Evolutionary conservation across 75 land plant species (phyloP), one percentile per base, ranked within the genome.

Genomic region (Pinus tabuliformis): DNA sequence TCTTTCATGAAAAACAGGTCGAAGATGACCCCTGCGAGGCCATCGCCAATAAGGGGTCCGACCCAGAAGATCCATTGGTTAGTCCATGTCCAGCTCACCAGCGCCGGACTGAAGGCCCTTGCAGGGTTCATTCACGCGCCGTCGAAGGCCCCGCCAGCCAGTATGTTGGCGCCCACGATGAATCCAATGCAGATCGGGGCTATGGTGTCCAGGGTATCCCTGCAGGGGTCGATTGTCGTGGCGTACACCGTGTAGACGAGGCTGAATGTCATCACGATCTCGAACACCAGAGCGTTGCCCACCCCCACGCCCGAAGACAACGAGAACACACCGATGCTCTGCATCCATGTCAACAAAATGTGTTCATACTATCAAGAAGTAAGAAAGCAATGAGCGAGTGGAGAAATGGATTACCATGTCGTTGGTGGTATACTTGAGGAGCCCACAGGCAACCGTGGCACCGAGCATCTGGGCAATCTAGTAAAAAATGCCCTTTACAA

Each of bases 41-140:
- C 95, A 24, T 84, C 95, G 6, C 98, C 98, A 57, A 90, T 72
- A 54, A 95, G 78, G 3, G 98, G 95, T 0, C 98, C 98, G 26
- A 87, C 79, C 98, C 98, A 95, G 87, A 90, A 95, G 57, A 95
- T 84, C 98, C 98, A 30, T 0, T 30, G 30, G 30, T 30, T 30
- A 0, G 0, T 1, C 30, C 30, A 30, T 1, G 30, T 30, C 86
- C 89, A 85, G 81, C 87, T 81, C 17, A 90, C 91, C 21, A 92
- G 54, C 2, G 95, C 95, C 4, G 95, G 98, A 14, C 98, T 93
- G 61, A 95, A 95, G 13, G 91, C 82, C 30, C 91, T 86, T 0
- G 91, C 98, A 12, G 98, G 98, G 81, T 95, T 95, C 98, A 92
- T 92, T 33, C 91, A 89, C 0, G 91, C 98, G 12, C 98, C 98